Conservation (phyloP, 2,329 filamentous ascomycete species). For the Cryphonectria nitschkei region DNA sequence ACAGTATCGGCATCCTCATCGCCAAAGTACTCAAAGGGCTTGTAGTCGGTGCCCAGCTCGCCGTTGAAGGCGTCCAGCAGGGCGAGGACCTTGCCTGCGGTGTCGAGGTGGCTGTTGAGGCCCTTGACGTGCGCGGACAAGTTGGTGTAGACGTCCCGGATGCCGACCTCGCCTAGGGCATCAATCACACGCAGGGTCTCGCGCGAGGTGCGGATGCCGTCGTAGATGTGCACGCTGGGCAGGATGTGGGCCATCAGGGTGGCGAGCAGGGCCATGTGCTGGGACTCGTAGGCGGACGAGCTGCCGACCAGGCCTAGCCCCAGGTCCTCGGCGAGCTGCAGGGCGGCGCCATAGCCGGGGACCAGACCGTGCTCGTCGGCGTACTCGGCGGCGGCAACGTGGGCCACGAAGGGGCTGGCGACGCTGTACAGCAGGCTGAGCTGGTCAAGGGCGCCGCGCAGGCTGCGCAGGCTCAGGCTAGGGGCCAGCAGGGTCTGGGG, state of each 20-base stretch:
- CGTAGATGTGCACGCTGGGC: constrained; percentile 79
- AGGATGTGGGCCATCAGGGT: constrained; percentile 72
- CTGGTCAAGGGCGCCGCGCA: constrained; percentile 87
- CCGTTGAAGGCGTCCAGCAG: constrained; percentile 79
- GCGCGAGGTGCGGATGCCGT: constrained; percentile 72
- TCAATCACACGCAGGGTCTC: constrained; percentile 76
- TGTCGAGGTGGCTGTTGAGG: constrained; percentile 70
- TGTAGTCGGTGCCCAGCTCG: constrained; percentile 91
- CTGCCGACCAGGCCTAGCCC: constrained; percentile 86
- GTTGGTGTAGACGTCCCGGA: constrained; percentile 67
- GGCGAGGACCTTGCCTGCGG: constrained; percentile 70
- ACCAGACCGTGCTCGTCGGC: constrained; percentile 71
- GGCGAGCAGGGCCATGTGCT: constrained; percentile 84
- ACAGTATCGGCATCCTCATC: constrained; percentile 80
- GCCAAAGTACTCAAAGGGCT: constrained; percentile 91
- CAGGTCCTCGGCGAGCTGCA: constrained; percentile 85
- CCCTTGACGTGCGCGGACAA: constrained; percentile 63
- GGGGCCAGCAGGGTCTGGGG: constrained; percentile 90
- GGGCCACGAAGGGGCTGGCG: constrained; percentile 89
- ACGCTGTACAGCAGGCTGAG: constrained; percentile 89
- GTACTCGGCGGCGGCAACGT: constrained; percentile 91
- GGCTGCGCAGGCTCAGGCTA: constrained; percentile 76
- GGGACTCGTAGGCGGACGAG: constrained; percentile 84
- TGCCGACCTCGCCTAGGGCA: constrained; percentile 65
- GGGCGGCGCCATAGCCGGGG: constrained; percentile 81